Percentiles rank a stretch among this genome's conserved stretches.
phyloP scores from a whole-genome alignment of 1,139 yeast species.

The Geotrichum restrictum region DNA sequence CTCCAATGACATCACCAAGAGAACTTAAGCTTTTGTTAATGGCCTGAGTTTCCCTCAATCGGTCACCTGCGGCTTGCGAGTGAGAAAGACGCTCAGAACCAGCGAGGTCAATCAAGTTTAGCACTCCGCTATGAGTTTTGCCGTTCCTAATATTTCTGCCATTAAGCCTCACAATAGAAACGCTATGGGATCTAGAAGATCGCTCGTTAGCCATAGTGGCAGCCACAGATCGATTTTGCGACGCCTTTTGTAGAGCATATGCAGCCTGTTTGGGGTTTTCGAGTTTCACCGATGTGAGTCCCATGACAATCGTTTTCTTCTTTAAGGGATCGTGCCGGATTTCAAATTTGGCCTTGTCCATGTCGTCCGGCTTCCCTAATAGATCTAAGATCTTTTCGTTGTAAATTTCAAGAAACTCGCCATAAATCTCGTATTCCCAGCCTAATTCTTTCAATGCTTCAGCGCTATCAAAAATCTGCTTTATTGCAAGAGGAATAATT shows the following conservation, averaged over 20 bases:
- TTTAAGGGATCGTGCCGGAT: constrained; percentile 64
- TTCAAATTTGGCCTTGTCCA: constrained; percentile 49
- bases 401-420: constrained; percentile 86
- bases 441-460: constrained; percentile 50
- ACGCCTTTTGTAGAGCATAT: constrained; percentile 51
- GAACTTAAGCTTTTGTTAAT: constrained; percentile 86
- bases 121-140: constrained; percentile 52
- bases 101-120: constrained; percentile 78
- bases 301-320: constrained; percentile 56
- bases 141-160: constrained; percentile 56
- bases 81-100: constrained; percentile 79
- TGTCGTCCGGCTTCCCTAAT: constrained; percentile 39
- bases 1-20: constrained; percentile 82
- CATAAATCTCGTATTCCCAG: constrained; percentile 63
- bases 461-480: constrained; percentile 64
- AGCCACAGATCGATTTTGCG: constrained; percentile 62
- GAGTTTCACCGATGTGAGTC: constrained; percentile 51
- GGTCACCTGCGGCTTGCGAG: constrained; percentile 65
- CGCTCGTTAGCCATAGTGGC: constrained; percentile 76
- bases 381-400: constrained; percentile 77
- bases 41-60: constrained; percentile 81
- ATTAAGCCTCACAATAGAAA: constrained; percentile 60
- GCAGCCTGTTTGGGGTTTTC: constrained; percentile 51
- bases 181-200: constrained; percentile 69
- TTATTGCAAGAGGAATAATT: constrained; percentile 74